phyloP scores from a whole-genome alignment of 2,329 filamentous ascomycete species.

The Acarospora socialis region DNA sequence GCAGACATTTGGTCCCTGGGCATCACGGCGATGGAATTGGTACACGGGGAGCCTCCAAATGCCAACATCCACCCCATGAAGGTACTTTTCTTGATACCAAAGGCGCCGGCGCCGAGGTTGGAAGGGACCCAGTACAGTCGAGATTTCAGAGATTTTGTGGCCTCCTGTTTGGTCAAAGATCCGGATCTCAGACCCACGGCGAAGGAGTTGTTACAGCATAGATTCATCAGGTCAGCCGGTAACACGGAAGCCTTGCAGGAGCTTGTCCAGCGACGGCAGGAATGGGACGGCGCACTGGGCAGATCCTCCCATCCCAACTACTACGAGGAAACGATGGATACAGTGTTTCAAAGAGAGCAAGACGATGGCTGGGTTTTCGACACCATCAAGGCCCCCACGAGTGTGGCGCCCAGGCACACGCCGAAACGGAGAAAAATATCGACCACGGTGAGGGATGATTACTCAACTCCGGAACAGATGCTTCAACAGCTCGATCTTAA shows the following conservation, averaged over 20 bases:
- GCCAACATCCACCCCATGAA: constrained; percentile 85
- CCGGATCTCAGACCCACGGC: constrained; percentile 71
- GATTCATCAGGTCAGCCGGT: constrained; percentile 74
- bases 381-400: constrained; percentile 61
- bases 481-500: constrained; percentile 47
- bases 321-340: constrained; percentile 83
- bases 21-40: constrained; percentile 82
- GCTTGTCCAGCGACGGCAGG: constrained; percentile 64
- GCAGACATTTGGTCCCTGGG: constrained; percentile 89
- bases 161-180: constrained; percentile 83
- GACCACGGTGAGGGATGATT: constrained; percentile 4
- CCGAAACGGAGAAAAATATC: constrained; percentile 23
- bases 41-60: constrained; percentile 76
- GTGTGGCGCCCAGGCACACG: constrained; percentile 43
- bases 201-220: constrained; percentile 73
- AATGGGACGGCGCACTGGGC: constrained; percentile 62
- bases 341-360: constrained; percentile 50
- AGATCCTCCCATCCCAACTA: constrained; percentile 61
- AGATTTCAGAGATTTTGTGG: constrained; percentile 88
- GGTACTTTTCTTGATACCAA: constrained; percentile 80
- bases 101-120: constrained; percentile 68
- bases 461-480: constrained; percentile 37
- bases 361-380: constrained; percentile 92
- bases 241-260: constrained; percentile 82
- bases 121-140: constrained; percentile 69